Conservation (phyloP, 345 rosid genomes). For the Camelina neglecta region DNA sequence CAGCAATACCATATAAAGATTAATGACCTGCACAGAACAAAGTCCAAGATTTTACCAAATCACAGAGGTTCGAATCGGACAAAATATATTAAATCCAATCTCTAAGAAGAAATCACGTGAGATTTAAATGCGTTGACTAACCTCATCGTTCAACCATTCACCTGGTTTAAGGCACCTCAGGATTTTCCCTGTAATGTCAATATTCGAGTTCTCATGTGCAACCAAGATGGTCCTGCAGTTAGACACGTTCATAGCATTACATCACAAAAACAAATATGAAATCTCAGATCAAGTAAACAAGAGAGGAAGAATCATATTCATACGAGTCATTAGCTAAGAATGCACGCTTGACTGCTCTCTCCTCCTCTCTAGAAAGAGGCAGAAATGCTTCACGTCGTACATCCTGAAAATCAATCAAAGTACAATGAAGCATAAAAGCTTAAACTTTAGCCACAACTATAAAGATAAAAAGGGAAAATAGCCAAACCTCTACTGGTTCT, state of each 20-base stretch:
- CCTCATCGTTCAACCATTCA: conserved; percentile 98
- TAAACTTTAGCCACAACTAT: conserved; percentile 19
- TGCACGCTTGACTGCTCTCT: conserved; percentile 36
- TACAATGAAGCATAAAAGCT: conserved; percentile 12
- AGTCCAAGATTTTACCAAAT: conserved; percentile 25
- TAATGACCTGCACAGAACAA: conserved; percentile 70
- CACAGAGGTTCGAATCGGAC: conserved; percentile 1
- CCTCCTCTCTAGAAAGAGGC: conserved; percentile 34
- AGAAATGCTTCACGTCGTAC: conserved; percentile 27
- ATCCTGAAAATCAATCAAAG: conserved; percentile 26
- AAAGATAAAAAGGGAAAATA: conserved; percentile 2
- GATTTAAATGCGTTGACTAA: conserved; percentile 32
- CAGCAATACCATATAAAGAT: conserved; percentile 81
- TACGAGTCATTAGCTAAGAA: conserved; percentile 51
- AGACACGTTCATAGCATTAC: conserved; percentile 29
- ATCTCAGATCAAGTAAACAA: conserved; percentile 5
- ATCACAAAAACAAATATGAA: conserved; percentile 11
- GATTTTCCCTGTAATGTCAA: conserved; percentile 70
- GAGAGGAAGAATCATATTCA: conserved; percentile 24
- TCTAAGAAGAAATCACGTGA: conserved; percentile 5
- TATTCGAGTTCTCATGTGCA: conserved; percentile 62
- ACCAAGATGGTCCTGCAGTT: conserved; percentile 60
- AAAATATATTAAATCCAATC: background rate
- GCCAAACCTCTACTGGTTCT: conserved; percentile 48
- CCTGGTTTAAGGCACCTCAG: conserved; percentile 77